phyloP scores from a whole-genome alignment of 108 stramenopile genomes.

The Cyclostephanos tholiformis region DNA sequence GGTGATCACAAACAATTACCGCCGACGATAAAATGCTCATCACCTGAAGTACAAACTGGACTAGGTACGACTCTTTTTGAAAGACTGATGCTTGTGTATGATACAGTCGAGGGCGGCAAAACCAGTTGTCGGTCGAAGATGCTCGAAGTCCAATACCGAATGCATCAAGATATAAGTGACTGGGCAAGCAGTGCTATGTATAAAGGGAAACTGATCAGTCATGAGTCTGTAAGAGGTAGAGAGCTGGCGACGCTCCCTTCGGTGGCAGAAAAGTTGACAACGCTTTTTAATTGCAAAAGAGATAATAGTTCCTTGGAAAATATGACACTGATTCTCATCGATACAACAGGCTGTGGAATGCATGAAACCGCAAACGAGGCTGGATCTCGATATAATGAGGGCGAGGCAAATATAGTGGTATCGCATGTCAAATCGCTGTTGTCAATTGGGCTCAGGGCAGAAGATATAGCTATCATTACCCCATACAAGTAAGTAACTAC shows the following conservation, averaged over 20 bases:
- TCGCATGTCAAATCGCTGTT: conserved; percentile 79
- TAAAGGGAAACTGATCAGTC: conserved; percentile 63
- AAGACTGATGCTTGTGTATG: conserved; percentile 83
- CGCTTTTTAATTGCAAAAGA: conserved; percentile 22
- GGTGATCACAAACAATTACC: conserved; percentile 98
- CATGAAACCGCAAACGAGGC: conserved; percentile 74
- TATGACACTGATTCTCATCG: conserved; percentile 78
- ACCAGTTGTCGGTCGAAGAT: conserved; percentile 64
- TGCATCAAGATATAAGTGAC: conserved; percentile 89
- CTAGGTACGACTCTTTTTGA: conserved; percentile 94
- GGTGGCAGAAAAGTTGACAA: conserved; percentile 19
- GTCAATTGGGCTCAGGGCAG: conserved; percentile 60
- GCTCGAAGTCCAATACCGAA: conserved; percentile 96
- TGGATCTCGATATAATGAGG: conserved; percentile 82
- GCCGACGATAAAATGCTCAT: conserved; percentile 86
- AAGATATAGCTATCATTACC: conserved; percentile 94
- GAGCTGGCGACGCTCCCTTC: conserved; percentile 56
- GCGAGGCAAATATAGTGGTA: conserved; percentile 75
- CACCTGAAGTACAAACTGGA: conserved; percentile 53
- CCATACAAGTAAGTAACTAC: conserved; percentile 51
- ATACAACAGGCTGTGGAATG: conserved; percentile 95
- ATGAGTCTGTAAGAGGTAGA: conserved; percentile 60
- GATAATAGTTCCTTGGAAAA: conserved; percentile 31
- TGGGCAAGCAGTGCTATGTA: conserved; percentile 96
- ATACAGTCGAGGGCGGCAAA: conserved; percentile 8